Evolutionary conservation across 139 green algal genomes (phyloP).

Genomic region (Pycnococcus provasolii): DNA sequence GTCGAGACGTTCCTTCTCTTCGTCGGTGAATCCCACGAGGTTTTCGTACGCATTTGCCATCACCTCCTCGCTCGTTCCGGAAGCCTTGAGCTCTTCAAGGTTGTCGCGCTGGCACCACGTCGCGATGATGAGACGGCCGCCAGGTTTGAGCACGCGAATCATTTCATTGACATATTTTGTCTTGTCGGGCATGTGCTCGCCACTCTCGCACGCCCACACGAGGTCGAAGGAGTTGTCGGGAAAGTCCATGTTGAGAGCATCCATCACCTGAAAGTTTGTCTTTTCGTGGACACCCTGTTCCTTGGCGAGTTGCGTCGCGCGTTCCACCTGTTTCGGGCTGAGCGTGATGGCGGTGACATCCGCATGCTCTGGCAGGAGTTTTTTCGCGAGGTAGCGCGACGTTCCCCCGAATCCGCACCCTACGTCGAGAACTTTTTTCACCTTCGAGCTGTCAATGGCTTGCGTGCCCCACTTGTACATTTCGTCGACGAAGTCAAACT

Average conservation of each 20-base stretch:
- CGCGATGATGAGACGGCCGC: conserved; percentile 55
- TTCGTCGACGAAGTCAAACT: conserved; percentile 81
- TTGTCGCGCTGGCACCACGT: conserved; percentile 77
- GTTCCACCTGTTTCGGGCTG: conserved; percentile 45
- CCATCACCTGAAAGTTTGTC: conserved; percentile 67
- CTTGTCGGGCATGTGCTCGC: conserved; percentile 99
- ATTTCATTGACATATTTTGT: conserved; percentile 84
- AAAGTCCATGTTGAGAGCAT: conserved; percentile 83
- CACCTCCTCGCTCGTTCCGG: conserved; percentile 7
- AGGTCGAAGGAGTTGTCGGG: conserved; percentile 81
- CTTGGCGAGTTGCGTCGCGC: conserved; percentile 65
- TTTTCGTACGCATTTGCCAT: conserved; percentile 1
- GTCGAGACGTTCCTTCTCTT: conserved; percentile 63
- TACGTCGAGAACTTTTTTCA: conserved; percentile 67
- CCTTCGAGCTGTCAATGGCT: not conserved
- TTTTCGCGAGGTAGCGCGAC: conserved; percentile 63
- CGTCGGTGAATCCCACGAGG: conserved; percentile 40
- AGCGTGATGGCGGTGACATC: conserved; percentile 80
- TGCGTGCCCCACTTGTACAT: conserved; percentile 55
- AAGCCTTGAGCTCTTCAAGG: conserved; percentile 32
- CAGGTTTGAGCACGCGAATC: conserved; percentile 77
- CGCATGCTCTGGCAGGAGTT: conserved; percentile 45
- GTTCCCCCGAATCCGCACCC: conserved; percentile 89
- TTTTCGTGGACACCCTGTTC: conserved; percentile 60
- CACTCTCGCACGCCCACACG: conserved; percentile 92